Evolutionary conservation across 352 stramenopile genomes (phyloP), one percentile per base, ranked within the genome.

Genomic region (Phytophthora melonis): DNA sequence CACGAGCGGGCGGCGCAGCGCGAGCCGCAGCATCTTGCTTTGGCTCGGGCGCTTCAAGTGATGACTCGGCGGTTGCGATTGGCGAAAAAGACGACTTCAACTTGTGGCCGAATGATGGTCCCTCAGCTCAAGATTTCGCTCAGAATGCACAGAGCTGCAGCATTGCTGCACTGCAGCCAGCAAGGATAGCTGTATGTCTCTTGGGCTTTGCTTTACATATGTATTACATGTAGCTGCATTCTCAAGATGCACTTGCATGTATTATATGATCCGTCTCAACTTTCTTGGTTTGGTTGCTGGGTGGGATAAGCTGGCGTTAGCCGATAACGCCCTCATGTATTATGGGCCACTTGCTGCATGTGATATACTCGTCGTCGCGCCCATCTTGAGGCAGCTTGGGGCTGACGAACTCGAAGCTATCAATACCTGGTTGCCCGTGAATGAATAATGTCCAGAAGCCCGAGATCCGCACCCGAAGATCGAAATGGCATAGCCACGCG

Each of bases 11-110:
- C 39, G n/a, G 25, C 13, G 36, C 36, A 49, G 30, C n/a, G 23
- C 23, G 43, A 68, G 11, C 52, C 49, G 47, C 50, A 76, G 30
- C 69, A 76, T 76, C 25, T 34, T 61, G 64, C 25, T n/a, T 50
- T n/a, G 43, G 16, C 14, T 21, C 16, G 43, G 43, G 16, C 11
- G 11, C 60, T 60, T 74, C 66, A 64, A 69, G 52, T 36, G 53
- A 69, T 41, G 43, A 30, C 27, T 19, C n/a, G n/a, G 49, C 19
- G 9, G 49, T 14, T 16, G n/a, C 9, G 19, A 53, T 23, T 23
- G 45, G 16, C 45, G 45, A 53, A 53, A 45, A 45, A 45, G 36
- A 53, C 5, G 49, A 55, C 49, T 55, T 55, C 43, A 50, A 50
- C 43, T 50, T 50, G 16, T 16, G 43, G 39, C 39, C 5, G 39